These are phyloP conservation scores for Penicillium parvum DNA, from an alignment of 495 filamentous ascomycete genomes.

Conservation along the genomic window DNA sequence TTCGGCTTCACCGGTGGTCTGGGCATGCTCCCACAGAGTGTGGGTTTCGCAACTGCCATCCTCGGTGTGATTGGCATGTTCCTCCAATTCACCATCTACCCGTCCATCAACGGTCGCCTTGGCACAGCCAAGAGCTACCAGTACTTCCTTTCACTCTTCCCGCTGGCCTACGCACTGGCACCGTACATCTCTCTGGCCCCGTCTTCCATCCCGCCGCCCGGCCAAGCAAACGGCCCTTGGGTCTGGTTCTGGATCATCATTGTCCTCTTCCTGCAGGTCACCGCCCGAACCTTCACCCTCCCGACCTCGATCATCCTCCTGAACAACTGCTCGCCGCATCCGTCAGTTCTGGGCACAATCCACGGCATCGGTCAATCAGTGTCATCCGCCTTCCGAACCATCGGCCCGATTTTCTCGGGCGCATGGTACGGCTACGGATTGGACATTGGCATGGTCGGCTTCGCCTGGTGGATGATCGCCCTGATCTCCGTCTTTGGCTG, in stretches of 20 bases:
- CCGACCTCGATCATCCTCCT: conserved; percentile 73
- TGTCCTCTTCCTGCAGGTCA: conserved; percentile 68
- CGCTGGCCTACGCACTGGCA: conserved; percentile 64
- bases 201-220: conserved; percentile 53
- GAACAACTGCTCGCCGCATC: conserved; percentile 81
- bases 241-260: conserved; percentile 66
- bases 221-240: conserved; percentile 57
- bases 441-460: conserved; percentile 63
- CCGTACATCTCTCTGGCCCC: conserved; percentile 72
- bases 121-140: conserved; percentile 68
- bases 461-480: conserved; percentile 73
- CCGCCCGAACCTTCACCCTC: conserved; percentile 77
- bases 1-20: conserved; percentile 79
- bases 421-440: conserved; percentile 68
- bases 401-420: conserved; percentile 70
- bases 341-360: conserved; percentile 72
- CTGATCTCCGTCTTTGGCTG: conserved; percentile 58
- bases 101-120: conserved; percentile 58
- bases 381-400: conserved; percentile 62
- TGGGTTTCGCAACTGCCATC: conserved; percentile 75
- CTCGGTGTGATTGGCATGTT: conserved; percentile 72
- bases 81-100: conserved; percentile 76
- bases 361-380: conserved; percentile 79
- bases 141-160: conserved; percentile 65
- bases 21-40: conserved; percentile 65